Evolutionary conservation across 768 basidiomycete species (phyloP), one percentile per base, ranked within the genome.

Genomic region (Melanogaster broomeanus): DNA sequence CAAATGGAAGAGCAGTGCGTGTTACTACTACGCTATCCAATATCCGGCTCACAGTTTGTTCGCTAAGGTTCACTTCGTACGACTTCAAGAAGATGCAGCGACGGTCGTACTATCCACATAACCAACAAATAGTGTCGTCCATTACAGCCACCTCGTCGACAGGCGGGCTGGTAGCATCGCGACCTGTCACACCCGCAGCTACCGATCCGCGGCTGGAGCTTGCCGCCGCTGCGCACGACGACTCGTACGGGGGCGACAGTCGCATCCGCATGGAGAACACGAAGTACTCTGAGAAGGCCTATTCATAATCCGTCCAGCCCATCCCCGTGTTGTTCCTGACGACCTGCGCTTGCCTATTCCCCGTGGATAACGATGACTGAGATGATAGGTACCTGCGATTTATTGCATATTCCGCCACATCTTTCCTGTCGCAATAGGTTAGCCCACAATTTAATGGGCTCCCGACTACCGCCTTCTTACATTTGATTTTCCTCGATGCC

Each of bases 1-100:
- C 87, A 93, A 73, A 97, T 98, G 94, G 97, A 99, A 72, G 94
- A 98, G 67, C 94, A 96, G 94, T 98, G 62, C 53, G 81, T 73
- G 34, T 13, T 11, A 34, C 33, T 46, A n/a, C 30, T n/a, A 39
- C 21, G 24, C 4, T n/a, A 45, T 58, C 56, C 30, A 50, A 48
- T 42, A 27, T 49, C 35, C 19, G 10, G 53, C 43, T 56, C 19
- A 56, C 41, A 11, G 40, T 45, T 18, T 30, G 18, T 31, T 39
- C 37, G 22, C 24, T 15, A 59, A 96, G 93, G 69, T 97, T 97
- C 69, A 87, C 87, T 15, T 78, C 88, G 6, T 97, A 97, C 62
- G 94, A 98, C 70, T 96, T 92, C 70, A 87, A 87, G 72, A 88
- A 87, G 71, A 93, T 90, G 85, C 85, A 87, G 63, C 83, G 94